Base-by-base conservation (phyloP, 2,329 filamentous ascomycete genomes). In the Pleomassaria siparia region DNA sequence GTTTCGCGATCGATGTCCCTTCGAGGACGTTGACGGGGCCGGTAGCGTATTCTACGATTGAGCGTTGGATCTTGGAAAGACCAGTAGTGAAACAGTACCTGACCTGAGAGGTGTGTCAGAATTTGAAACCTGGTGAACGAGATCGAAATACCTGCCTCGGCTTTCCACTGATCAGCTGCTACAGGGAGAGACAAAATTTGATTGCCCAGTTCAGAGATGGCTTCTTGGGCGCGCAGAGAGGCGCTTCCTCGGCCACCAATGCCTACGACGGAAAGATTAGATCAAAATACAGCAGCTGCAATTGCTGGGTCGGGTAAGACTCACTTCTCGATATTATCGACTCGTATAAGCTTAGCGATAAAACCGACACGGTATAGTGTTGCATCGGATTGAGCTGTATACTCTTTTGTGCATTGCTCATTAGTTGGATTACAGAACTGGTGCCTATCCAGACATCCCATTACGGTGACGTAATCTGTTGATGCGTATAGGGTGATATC, bases 381-480 rank as follows among this genome's bases (percentile, higher is more conserved):
- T 51, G 49, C 36, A 45, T 45, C 8, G 40, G 29, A 29, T 49
- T 51, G 18, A 48, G 41, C 6, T 43, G 21, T 11, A 51, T 16
- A 22, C 44, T 35, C 4, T 29, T 26, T 28, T 35, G 37, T 18
- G 46, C 49, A 51, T 29, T 40, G 28, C 2, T 29, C 15, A 5
- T 33, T 48, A 8, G 15, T 20, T 9, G 49, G 49, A 40, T 51
- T 51, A 45, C 49, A 51, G 24, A 49, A 45, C 28, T 51, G 49
- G 18, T 51, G 45, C 40, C 46, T 45, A 21, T 49, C 45, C 28
- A 51, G 20, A 29, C 49, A 51, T 11, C 41, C 49, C 10, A 45
- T 18, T 26, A 41, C 40, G 33, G 44, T 47, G n/a, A 51, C 48
- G 13, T 18, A 47, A 32, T 47, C 44, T 20, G 37, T 22, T 9